Evolutionary conservation across 768 basidiomycete species (phyloP).

Genomic region (Auricularia cornea): DNA sequence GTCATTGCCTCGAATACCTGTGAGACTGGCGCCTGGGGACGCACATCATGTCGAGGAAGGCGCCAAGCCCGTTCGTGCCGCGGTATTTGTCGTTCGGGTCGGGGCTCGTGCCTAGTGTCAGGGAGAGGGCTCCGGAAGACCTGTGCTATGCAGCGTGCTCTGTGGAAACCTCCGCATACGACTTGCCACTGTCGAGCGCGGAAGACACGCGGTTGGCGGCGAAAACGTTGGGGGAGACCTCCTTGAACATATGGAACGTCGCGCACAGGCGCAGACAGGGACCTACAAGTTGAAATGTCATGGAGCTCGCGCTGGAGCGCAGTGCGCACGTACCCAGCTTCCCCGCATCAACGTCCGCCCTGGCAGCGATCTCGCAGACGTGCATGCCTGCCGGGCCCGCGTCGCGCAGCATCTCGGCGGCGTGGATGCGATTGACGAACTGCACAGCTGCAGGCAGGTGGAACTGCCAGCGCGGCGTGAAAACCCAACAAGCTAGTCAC

Average conservation of each 20-base stretch:
- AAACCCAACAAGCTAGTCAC: too few relatives aligned
- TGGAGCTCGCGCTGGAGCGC: too few relatives aligned
- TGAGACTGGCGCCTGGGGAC: too few relatives aligned
- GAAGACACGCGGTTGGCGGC: conserved; percentile 13
- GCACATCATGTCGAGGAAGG: conserved; percentile 62
- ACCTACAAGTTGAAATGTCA: too few relatives aligned
- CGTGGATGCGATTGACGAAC: conserved; percentile 62
- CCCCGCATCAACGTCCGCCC: conserved; percentile 19
- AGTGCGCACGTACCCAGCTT: conserved; percentile 42
- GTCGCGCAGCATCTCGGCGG: conserved; percentile 60
- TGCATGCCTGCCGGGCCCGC: conserved; percentile 48
- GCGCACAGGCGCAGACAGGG: conserved; percentile 14
- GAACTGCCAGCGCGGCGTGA: too few relatives aligned
- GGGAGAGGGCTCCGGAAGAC: too few relatives aligned
- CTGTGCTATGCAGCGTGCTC: too few relatives aligned
- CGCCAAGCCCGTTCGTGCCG: conserved; percentile 55
- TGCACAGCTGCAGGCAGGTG: conserved; percentile 72
- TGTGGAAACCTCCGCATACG: conserved; percentile 9
- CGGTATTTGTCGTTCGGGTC: too few relatives aligned
- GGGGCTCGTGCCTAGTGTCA: too few relatives aligned
- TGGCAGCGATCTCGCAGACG: conserved; percentile 34
- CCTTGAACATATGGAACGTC: conserved; percentile 14
- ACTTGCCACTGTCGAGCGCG: conserved; percentile 11
- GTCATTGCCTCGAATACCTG: too few relatives aligned
- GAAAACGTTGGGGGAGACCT: conserved; percentile 15